Evolutionary conservation across 306 rosid species (phyloP), one percentile per base, ranked within the genome.

Genomic region (Trifolium fragiferum): DNA sequence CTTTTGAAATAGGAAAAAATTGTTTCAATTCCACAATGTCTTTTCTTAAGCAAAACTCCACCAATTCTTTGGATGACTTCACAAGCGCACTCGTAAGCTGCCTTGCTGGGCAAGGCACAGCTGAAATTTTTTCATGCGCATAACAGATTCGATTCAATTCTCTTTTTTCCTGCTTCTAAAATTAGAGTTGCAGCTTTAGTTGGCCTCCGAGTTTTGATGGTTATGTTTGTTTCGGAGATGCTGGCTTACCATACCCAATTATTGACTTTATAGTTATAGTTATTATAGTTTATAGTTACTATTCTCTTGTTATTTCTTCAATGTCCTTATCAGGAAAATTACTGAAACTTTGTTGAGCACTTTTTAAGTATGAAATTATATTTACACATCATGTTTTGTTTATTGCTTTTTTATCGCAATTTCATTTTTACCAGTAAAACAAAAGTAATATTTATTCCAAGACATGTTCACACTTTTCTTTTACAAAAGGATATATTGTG

Each of bases 151-250:
- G 12, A 9, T 11, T 21, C 60, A 53, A 13, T 44, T 44, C 41
- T 8, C 23, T 11, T 41, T 66, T 11, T 27, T 33, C 10, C 71
- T n/a, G 18, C 20, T 30, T 66, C 32, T 66, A 65, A 12, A 19
- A 10, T 65, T 53, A 40, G 53, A 15, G 46, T 21, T 66, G 16
- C 16, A 44, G n/a, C 16, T 44, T 44, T 60, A 38, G 71, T 49
- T 27, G 68, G 47, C 58, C 47, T 61, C 68, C 38, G 6, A 68
- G 50, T 80, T 80, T 80, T 81, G 74, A 20, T 14, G 30, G 55
- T 62, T 14, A 35, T n/a, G 13, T 76, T 49, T 20, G 18, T 66
- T 40, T 66, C 37, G 57, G 76, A 63, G 71, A 38, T 60, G 59
- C 57, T 55, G 3, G 49, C 32, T 55, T 66, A 8, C 70, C 21